Conservation (phyloP, 495 filamentous ascomycete genomes). For the Aspergillus bridgeri region DNA sequence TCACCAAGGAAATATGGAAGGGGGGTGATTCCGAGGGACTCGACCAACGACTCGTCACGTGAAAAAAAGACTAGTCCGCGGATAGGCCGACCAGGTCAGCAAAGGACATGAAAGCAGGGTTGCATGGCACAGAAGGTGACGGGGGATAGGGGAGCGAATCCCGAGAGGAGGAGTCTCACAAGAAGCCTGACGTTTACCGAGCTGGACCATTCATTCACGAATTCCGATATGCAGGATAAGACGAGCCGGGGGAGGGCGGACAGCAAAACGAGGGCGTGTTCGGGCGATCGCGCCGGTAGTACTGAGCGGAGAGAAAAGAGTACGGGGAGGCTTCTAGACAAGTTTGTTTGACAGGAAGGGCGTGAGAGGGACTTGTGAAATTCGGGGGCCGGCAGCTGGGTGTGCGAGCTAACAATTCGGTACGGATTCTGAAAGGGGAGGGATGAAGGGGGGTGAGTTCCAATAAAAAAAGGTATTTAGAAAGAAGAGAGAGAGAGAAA, state of each 20-base stretch:
- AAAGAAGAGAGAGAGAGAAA: slow-evolving; percentile 13
- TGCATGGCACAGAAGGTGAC: not conserved
- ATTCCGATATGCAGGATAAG: slow-evolving; percentile 7
- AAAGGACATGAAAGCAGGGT: not conserved
- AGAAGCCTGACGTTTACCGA: slow-evolving; percentile 15
- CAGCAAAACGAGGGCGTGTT: slow-evolving; percentile 4
- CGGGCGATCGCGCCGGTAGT: slow-evolving; percentile 8
- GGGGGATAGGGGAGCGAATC: not conserved
- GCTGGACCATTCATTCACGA: slow-evolving; percentile 24
- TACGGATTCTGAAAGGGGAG: slow-evolving; percentile 10
- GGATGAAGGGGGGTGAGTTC: slow-evolving; percentile 21
- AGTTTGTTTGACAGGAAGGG: slow-evolving; percentile 1
- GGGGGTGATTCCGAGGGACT: slow-evolving; percentile 27
- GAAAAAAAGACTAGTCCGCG: slow-evolving; percentile 23
- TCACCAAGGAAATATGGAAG: slow-evolving; percentile 24
- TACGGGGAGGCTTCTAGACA: not conserved
- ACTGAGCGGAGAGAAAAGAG: slow-evolving; percentile 4
- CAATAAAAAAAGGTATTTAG: not conserved
- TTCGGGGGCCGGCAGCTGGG: slow-evolving; percentile 15
- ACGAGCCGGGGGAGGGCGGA: slow-evolving; percentile 2
- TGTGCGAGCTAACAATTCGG: slow-evolving; percentile 21
- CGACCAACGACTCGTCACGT: slow-evolving; percentile 28
- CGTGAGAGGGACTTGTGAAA: slow-evolving; percentile 2
- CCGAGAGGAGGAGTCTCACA: slow-evolving; percentile 10
- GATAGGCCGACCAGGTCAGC: slow-evolving; percentile 1